Evolutionary conservation across 495 filamentous ascomycete genomes (phyloP), one percentile per base, ranked within the genome.

Genomic region (Penicillium soppii): DNA sequence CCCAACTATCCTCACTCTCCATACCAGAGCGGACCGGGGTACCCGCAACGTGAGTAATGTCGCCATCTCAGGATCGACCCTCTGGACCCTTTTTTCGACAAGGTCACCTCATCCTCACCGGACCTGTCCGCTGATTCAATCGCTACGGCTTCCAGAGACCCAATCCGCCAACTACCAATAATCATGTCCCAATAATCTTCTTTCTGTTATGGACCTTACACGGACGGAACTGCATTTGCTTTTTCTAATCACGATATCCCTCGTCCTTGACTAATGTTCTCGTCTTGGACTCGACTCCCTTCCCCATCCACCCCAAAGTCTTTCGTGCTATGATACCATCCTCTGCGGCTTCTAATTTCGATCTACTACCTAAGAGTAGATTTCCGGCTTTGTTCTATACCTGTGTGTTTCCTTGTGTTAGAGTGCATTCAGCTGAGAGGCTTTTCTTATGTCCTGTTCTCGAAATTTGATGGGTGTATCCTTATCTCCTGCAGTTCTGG

Each of bases 1-100:
- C 75, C 70, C 53, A 83, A 80, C 66, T 89, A 86, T 72, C 87
- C 89, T 43, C 79, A 86, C 56, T 91, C 88, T 41, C 86, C 89
- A 3, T 92, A 91, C 64, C 73, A 84, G 74, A 72, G 74, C 73
- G 73, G 83, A 71, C 79, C 84, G 70, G 87, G 92, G 77, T 94
- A 92, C 69, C 84, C 77, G 66, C 86, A 87, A 75, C 83, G 88
- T 85, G 76, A 85, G 69, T 74, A 67, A 58, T 47, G 50, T 45
- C 48, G 59, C 42, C 40, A 48, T 32, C 29, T 40, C 49, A 52
- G 51, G 36, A 49, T 48, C 56, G 54, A 58, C 40, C 48, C 37
- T 45, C 39, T 54, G 50, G 55, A 54, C 29, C 23, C 19, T 29
- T 13, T 48, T 32, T 46, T 59, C 48, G 57, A 50, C 38, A 42